Percentiles rank a stretch among this genome's conserved stretches.
Evolutionary conservation across 345 rosid species (phyloP).

Genomic region (Trapa bicornis): DNA sequence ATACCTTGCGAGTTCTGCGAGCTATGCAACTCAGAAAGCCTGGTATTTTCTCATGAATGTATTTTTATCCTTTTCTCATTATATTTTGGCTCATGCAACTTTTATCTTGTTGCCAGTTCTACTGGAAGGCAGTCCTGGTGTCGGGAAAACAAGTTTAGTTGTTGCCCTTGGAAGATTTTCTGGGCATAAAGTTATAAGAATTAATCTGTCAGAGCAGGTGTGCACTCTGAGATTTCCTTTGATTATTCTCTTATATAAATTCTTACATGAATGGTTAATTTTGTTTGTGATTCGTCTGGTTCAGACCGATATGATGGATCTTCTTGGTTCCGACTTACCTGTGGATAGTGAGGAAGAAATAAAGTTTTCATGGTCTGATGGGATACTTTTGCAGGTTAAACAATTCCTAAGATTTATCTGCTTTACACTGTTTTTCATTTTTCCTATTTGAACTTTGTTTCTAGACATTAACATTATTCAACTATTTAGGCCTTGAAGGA

Average conservation of each 20-base stretch:
- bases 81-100: not conserved
- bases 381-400: conserved; percentile 74
- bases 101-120: conserved; percentile 29
- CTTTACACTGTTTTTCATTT: not conserved
- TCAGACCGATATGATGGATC: conserved; percentile 98
- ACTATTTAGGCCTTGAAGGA: conserved; percentile 72
- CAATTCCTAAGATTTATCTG: not conserved
- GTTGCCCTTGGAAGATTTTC: conserved; percentile 82
- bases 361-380: conserved; percentile 97
- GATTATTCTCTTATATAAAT: not conserved
- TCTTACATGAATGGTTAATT: not conserved
- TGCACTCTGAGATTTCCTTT: not conserved
- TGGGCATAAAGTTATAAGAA: conserved; percentile 90
- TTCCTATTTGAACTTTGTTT: not conserved
- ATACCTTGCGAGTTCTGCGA: conserved; percentile 74
- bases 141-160: conserved; percentile 91
- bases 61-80: no score
- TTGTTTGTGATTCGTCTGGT: conserved; percentile 15
- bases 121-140: conserved; percentile 97
- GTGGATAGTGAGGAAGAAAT: conserved; percentile 74
- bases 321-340: conserved; percentile 91
- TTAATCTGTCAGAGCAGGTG: conserved; percentile 94
- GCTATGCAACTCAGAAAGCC: conserved; percentile 96
- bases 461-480: conserved; percentile 1
- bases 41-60: conserved; percentile 24